Base-by-base conservation (phyloP, 2,329 filamentous ascomycete species). In the Talaromyces piceae region DNA sequence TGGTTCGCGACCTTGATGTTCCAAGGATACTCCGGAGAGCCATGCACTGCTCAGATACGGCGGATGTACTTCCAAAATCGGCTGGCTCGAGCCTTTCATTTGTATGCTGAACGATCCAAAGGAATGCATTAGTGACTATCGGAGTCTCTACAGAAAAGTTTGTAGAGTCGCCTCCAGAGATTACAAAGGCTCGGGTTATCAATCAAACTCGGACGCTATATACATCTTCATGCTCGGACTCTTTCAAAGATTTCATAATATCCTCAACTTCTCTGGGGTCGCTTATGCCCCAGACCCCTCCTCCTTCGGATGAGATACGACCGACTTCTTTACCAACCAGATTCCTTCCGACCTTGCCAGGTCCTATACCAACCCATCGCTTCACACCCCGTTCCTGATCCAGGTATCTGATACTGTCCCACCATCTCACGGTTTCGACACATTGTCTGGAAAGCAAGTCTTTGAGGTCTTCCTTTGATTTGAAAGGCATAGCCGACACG, bases 261-360 rank as follows among this genome's bases (percentile, higher is more conserved):
- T 86, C 81, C 56, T 90, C 84, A 44, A 89, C 80, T 66, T 88
- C 86, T 50, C 77, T 79, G 7, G 91, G 89, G 64, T 90, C 85
- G 8, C 83, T 91, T 49, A 96, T 87, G 3, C 86, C 90, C 90
- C 91, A 95, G 0, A 96, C 91, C 2, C 91, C 91, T 45, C 90
- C 91, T 1, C 90, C 90, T 65, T 91, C 94, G 45, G 91, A 81
- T 13, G 80, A 73, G 50, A 93, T 88, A 61, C 85, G 81, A 8
- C 90, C 91, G 3, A 96, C 91, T 70, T 96, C 91, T 70, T 96
- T 96, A 11, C 91, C 90, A 1, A 97, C 91, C 6, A 97, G 75
- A 66, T 96, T 96, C 52, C 91, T 79, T 1, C 91, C 91, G 2
- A 97, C 91, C 67, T 95, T 95, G 4, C 91, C 91, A 0, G 91